Percentiles rank a stretch among this genome's conserved stretches.
These are phyloP conservation scores for Lactarius trivialis DNA, from an alignment of 768 basidiomycete species.

Conservation along the genomic window DNA sequence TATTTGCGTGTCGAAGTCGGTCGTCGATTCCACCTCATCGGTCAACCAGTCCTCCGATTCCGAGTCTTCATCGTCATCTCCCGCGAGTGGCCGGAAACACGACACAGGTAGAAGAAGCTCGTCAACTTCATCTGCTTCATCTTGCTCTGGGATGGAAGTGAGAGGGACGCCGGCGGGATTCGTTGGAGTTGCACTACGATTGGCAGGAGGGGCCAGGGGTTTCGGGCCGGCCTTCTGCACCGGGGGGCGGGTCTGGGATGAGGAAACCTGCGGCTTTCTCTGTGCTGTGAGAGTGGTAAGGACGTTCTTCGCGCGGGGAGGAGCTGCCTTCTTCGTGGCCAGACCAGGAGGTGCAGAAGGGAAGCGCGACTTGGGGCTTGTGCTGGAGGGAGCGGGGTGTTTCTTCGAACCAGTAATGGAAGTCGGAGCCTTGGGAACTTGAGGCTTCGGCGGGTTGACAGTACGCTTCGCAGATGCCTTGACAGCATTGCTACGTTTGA, in stretches of 20 bases:
- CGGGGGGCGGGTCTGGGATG: not conserved
- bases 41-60: not conserved
- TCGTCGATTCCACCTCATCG: not conserved
- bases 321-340: not conserved
- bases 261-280: not conserved
- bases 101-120: not conserved
- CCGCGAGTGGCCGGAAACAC: constrained; percentile 9
- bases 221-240: not conserved
- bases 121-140: not conserved
- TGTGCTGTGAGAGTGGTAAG: not conserved
- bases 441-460: not conserved
- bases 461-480: not conserved
- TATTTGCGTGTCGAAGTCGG: constrained; percentile 2
- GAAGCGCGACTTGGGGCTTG: not conserved
- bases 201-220: not conserved
- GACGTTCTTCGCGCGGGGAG: not conserved
- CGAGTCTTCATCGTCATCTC: not conserved
- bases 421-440: not conserved
- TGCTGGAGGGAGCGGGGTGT: not conserved
- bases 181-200: not conserved
- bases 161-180: not conserved
- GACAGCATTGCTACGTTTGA: not conserved
- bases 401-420: not conserved
- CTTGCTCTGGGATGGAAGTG: not conserved
- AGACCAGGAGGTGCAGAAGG: constrained; percentile 6